These are phyloP conservation scores for Chrysoporthe austroafricana DNA, from an alignment of 2,329 filamentous ascomycete genomes.

Conservation along the genomic window DNA sequence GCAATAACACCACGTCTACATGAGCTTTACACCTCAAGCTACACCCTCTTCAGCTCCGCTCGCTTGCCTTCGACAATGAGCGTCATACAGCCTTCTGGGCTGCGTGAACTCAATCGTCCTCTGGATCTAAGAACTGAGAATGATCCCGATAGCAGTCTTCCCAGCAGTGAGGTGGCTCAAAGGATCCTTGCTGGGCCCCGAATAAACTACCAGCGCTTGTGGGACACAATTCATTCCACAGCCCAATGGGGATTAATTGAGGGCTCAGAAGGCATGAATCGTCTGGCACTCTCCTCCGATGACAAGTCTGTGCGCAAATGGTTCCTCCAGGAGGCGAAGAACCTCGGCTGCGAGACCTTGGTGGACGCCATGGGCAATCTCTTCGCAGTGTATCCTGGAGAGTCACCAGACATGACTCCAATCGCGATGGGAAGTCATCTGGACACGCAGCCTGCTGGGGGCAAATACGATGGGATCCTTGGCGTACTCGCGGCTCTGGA, in stretches of 20 bases:
- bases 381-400: constrained; percentile 58
- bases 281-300: constrained; percentile 16
- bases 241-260: background rate
- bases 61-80: background rate
- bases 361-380: constrained; percentile 33
- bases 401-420: constrained; percentile 58
- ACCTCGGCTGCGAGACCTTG: constrained; percentile 27
- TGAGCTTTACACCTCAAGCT: background rate
- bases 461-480: constrained; percentile 70
- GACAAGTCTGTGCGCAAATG: constrained; percentile 30
- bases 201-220: background rate
- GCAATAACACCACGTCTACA: background rate
- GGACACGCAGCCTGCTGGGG: constrained; percentile 59
- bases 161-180: background rate
- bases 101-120: background rate
- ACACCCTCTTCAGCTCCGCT: background rate
- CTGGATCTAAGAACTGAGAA: background rate
- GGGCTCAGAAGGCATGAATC: constrained; percentile 2
- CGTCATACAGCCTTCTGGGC: background rate
- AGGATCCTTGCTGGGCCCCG: background rate
- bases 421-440: constrained; percentile 68
- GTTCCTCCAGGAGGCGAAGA: constrained; percentile 30
- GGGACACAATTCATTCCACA: background rate
- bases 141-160: background rate
- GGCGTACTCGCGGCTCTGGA: constrained; percentile 72